Evolutionary conservation across 139 green algal species (phyloP).

Genomic region (Mesotaenium endlicherianum): DNA sequence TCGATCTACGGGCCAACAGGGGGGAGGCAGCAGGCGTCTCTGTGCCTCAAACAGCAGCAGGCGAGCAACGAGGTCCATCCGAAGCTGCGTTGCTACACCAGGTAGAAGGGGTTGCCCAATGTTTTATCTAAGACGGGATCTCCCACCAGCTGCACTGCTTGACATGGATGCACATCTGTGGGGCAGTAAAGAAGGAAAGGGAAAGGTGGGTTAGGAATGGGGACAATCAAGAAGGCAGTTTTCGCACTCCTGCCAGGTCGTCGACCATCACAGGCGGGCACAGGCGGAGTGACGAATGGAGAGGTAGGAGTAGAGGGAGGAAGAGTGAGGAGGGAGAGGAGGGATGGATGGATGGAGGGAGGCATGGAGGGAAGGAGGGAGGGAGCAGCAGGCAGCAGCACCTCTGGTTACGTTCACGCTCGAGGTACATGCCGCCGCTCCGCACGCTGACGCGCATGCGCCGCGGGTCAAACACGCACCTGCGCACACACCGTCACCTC

Average conservation of each 20-base stretch:
- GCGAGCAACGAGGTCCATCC: neutral
- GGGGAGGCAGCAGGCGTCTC: too few species aligned
- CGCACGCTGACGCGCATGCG: constrained; percentile 25
- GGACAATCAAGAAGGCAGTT: neutral
- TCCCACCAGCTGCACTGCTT: neutral
- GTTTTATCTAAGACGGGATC: neutral
- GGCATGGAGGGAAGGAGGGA: too few species aligned
- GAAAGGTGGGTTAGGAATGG: neutral
- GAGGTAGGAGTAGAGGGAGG: neutral
- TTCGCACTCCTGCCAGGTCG: neutral
- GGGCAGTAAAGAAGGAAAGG: neutral
- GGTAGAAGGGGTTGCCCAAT: neutral
- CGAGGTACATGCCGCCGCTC: constrained; percentile 26
- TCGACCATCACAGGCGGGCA: neutral
- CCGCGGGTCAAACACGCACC: constrained; percentile 41
- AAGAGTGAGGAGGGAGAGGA: neutral
- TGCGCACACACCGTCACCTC: neutral
- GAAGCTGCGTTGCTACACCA: neutral
- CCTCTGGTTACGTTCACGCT: constrained; percentile 8
- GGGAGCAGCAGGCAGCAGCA: neutral
- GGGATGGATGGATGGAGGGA: neutral
- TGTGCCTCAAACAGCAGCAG: too few species aligned
- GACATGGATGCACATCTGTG: neutral
- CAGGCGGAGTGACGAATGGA: neutral
- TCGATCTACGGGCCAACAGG: too few species aligned